A percentile compares a stretch with the other conserved stretches of the same genome.
phyloP scores from a whole-genome alignment of 1,139 yeast species.

The Yamadazyma triangularis region DNA sequence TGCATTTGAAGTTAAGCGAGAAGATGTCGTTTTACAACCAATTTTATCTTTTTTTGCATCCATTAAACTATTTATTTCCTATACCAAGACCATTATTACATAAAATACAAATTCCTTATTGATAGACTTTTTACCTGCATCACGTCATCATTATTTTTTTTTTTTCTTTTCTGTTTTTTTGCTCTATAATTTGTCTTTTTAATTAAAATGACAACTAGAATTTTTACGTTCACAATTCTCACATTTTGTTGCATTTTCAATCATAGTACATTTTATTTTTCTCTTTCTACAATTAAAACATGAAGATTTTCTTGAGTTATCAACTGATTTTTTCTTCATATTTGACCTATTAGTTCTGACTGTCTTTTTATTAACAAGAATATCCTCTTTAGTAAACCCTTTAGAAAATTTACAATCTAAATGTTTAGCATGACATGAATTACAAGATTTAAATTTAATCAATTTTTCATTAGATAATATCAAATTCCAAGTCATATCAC shows the following conservation, averaged over 20 bases:
- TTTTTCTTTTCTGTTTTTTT: no score
- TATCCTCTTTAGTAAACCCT: constrained; percentile 59
- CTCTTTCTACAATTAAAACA: constrained; percentile 35
- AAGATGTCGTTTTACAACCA: no score
- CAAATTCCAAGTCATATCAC: constrained; percentile 8
- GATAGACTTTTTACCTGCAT: no score
- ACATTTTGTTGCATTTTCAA: constrained; percentile 21
- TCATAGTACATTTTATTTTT: constrained; percentile 32
- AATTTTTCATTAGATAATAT: constrained; percentile 29
- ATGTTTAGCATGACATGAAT: constrained; percentile 42
- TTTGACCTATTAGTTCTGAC: constrained; percentile 9
- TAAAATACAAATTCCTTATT: no score
- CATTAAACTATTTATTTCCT: no score
- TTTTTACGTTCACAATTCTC: constrained; percentile 36
- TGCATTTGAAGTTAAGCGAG: no score
- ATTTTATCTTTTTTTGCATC: no score
- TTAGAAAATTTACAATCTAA: constrained; percentile 49
- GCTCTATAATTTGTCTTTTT: no score
- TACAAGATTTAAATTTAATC: constrained; percentile 47
- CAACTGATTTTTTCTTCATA: constrained; percentile 6
- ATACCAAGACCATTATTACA: no score
- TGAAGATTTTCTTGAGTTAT: constrained; percentile 24
- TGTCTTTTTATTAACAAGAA: constrained; percentile 22
- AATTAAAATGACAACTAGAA: constrained; percentile 28
- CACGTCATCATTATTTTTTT: no score